Evolutionary conservation across 1,284 basidiomycete species (phyloP).

Genomic region (Schizophyllum commune): DNA sequence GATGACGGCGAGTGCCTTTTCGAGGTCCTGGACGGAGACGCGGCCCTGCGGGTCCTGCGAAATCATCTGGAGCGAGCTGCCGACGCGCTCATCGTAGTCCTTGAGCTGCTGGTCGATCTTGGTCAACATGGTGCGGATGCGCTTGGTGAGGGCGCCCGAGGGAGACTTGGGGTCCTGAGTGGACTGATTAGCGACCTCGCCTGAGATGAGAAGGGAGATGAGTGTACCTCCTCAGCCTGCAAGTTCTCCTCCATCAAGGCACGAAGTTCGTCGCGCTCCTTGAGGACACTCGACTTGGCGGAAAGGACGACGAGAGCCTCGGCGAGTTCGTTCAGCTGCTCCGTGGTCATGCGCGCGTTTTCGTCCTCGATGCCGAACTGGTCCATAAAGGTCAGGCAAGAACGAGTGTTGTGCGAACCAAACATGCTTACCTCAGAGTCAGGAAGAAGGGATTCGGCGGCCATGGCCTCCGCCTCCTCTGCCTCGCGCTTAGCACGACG

Average conservation of each 20-base stretch:
- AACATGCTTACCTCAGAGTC: slow-evolving; percentile 60
- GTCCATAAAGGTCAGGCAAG: neutral
- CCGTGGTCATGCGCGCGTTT: slow-evolving; percentile 92
- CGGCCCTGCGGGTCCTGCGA: slow-evolving; percentile 88
- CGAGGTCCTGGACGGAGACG: slow-evolving; percentile 85
- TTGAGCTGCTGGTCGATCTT: slow-evolving; percentile 93
- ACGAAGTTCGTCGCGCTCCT: slow-evolving; percentile 90
- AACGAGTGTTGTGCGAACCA: neutral
- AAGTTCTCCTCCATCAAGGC: slow-evolving; percentile 90
- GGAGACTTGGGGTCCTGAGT: slow-evolving; percentile 68
- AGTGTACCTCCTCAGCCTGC: slow-evolving; percentile 70
- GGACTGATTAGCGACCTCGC: neutral
- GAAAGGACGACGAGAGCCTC: slow-evolving; percentile 90
- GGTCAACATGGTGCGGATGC: slow-evolving; percentile 91
- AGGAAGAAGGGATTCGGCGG: slow-evolving; percentile 70
- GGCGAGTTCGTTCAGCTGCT: slow-evolving; percentile 91
- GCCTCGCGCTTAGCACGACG: slow-evolving; percentile 79
- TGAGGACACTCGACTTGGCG: slow-evolving; percentile 93
- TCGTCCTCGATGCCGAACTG: slow-evolving; percentile 45
- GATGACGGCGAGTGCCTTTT: slow-evolving; percentile 89
- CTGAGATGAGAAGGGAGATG: neutral
- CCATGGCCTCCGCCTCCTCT: slow-evolving; percentile 65
- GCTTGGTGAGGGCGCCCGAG: slow-evolving; percentile 82
- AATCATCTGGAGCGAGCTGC: slow-evolving; percentile 90
- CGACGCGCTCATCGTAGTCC: slow-evolving; percentile 89